Percentiles rank a stretch among this genome's conserved stretches.
Conservation (phyloP, 1,284 basidiomycete genomes). For the Lignosus rhinocerotis region DNA sequence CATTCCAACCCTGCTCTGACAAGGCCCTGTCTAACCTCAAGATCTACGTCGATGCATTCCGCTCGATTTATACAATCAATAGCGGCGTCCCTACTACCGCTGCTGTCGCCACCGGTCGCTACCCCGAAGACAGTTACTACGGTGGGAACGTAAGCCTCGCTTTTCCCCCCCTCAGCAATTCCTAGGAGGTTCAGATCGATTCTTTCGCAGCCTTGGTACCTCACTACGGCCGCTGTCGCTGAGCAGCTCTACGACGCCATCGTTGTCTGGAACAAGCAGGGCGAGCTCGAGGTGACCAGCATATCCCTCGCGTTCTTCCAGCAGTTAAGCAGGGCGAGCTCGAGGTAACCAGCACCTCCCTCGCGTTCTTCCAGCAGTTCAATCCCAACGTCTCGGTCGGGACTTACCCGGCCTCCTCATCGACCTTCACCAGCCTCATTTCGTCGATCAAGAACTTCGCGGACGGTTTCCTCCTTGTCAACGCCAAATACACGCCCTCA, state of each 20-base stretch:
- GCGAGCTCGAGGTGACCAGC: conserved; percentile 37
- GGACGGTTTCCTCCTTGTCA: conserved; percentile 43
- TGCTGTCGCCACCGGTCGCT: conserved; percentile 55
- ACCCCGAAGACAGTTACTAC: conserved; percentile 54
- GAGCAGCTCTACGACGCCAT: conserved; percentile 49
- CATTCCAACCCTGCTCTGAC: conserved; percentile 65
- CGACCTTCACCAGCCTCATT: conserved; percentile 37
- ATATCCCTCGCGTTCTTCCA: conserved; percentile 46
- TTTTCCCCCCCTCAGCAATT: neutral
- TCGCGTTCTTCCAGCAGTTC: conserved; percentile 45
- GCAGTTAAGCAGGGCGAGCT: conserved; percentile 34
- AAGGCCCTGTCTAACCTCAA: conserved; percentile 55
- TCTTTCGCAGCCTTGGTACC: conserved; percentile 42
- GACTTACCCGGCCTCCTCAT: conserved; percentile 35
- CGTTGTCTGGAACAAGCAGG: conserved; percentile 39
- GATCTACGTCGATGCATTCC: conserved; percentile 55
- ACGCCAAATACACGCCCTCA: conserved; percentile 42
- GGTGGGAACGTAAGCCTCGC: conserved; percentile 47
- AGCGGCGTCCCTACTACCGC: conserved; percentile 40
- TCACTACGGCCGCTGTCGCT: conserved; percentile 42
- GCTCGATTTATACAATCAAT: conserved; percentile 54
- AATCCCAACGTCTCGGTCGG: conserved; percentile 35
- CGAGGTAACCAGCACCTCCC: conserved; percentile 41
- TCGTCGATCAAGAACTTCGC: conserved; percentile 40
- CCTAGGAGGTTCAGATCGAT: neutral